phyloP scores from a whole-genome alignment of 345 rosid genomes.

The Geranium brycei region DNA sequence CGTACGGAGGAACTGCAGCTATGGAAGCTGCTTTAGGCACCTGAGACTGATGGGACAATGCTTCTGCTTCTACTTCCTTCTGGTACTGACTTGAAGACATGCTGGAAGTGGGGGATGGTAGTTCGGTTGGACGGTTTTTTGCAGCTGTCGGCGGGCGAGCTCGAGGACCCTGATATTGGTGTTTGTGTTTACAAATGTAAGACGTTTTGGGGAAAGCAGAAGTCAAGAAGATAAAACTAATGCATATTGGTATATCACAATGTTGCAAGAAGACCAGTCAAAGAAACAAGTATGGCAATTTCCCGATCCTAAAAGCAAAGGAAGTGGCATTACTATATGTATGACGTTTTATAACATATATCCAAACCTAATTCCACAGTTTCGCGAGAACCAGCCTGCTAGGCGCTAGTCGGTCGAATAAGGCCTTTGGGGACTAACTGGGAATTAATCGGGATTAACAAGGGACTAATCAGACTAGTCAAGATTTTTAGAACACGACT shows the following conservation, averaged over 20 bases:
- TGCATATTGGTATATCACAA: no score
- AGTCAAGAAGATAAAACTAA: neutral
- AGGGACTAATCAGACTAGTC: no score
- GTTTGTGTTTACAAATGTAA: slow-evolving; percentile 12
- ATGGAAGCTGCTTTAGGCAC: slow-evolving; percentile 24
- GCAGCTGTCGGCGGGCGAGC: slow-evolving; percentile 26
- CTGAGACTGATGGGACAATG: slow-evolving; percentile 18
- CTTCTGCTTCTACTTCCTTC: slow-evolving; percentile 24
- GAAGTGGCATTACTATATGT: neutral
- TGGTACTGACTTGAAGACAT: slow-evolving; percentile 47
- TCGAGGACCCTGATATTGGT: slow-evolving; percentile 20
- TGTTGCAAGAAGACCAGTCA: neutral
- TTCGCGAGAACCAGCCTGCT: neutral
- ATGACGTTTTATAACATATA: neutral
- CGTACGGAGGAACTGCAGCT: slow-evolving; percentile 6
- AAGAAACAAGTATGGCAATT: no score
- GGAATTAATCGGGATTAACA: no score
- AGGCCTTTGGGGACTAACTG: no score
- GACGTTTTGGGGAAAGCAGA: neutral
- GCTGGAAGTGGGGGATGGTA: slow-evolving; percentile 39
- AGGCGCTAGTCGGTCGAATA: no score
- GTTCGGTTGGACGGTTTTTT: slow-evolving; percentile 33
- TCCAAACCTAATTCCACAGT: neutral
- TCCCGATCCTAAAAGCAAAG: no score
- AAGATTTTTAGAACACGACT: no score